A percentile compares a stretch with the other conserved stretches of the same genome.
phyloP scores from a whole-genome alignment of 495 filamentous ascomycete genomes.

The Symbiotaphrina buchneri region DNA sequence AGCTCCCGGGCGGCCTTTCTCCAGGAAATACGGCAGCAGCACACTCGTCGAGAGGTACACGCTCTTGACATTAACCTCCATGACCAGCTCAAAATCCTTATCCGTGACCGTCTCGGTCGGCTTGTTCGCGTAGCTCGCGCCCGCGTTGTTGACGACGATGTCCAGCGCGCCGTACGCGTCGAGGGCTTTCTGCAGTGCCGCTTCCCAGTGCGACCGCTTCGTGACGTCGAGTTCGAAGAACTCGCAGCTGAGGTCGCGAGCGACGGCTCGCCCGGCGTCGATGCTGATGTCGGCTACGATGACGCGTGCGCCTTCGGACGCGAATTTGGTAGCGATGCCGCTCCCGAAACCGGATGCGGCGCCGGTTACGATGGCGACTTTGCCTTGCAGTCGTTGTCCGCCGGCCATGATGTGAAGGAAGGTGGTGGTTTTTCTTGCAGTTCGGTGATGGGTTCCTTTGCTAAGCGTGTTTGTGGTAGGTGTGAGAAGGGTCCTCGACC shows the following conservation, averaged over 20 bases:
- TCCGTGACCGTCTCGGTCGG: too few species aligned
- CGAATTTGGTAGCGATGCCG: constrained; percentile 30
- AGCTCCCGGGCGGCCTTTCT: too few species aligned
- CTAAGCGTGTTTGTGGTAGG: too few species aligned
- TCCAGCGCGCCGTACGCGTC: constrained; percentile 27
- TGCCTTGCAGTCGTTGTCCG: constrained; percentile 17
- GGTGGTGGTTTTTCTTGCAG: too few species aligned
- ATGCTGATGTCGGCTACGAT: constrained; percentile 35
- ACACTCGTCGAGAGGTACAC: too few species aligned
- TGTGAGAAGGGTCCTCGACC: too few species aligned
- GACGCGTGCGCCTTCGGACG: constrained; percentile 31
- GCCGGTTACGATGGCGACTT: constrained; percentile 28
- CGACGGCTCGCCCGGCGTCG: constrained; percentile 23
- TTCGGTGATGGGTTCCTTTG: too few species aligned
- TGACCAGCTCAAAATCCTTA: too few species aligned
- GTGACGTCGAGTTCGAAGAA: constrained; percentile 30
- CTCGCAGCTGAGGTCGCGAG: constrained; percentile 15
- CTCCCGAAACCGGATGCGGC: constrained; percentile 34
- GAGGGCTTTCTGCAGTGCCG: constrained; percentile 20
- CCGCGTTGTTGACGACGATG: constrained; percentile 47
- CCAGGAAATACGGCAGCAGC: too few species aligned
- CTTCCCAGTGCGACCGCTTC: constrained; percentile 23
- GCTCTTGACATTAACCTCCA: too few species aligned
- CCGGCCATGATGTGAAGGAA: constrained; percentile 3
- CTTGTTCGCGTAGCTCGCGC: constrained; percentile 47